Evolutionary conservation across 2,329 filamentous ascomycete species (phyloP), one percentile per base, ranked within the genome.

Genomic region (Stemphylium lycopersici): DNA sequence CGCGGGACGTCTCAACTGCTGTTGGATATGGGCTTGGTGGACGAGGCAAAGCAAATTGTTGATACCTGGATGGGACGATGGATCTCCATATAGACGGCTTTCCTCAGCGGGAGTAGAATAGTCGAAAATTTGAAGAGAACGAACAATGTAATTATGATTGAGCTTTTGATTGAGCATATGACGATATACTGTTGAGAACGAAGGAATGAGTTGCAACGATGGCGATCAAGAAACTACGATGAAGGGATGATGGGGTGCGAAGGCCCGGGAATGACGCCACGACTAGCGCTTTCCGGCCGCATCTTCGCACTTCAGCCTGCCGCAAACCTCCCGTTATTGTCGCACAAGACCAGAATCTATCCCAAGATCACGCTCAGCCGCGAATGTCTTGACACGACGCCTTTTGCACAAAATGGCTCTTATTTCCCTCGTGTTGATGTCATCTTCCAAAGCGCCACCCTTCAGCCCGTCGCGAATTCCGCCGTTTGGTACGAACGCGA

Each of bases 1-100:
- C 78, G 88, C 1, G 86, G 87, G 0, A 84, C 85, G 0, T 80
- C 85, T 4, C 86, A 90, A 72, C 61, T 90, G 56, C 72, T 90
- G 69, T 75, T 89, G 15, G 82, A 83, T 71, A 74, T 89, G 66
- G 87, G 87, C 0, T 70, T 90, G 39, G 86, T 90, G 0, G 87
- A 90, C 68, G 87, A 90, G 73, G 87, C 87, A 0, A 90, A 90
- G 75, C 73, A 79, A 31, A 77, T 87, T 15, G 83, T 84, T 1
- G 77, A 85, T 29, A 83, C 84, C 56, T 90, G 87, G 87, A 88
- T 89, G 86, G 86, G 84, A 1, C 78, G 87, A 52, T 89, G 86
- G 86, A 86, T 87, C 31, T 46, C 47, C 22, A 55, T 55, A 0
- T 55, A 51, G 37, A 36, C 18, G 22, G 13, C 12, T 12, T 31